Conservation (phyloP, 2,329 filamentous ascomycete genomes). For the Purpureocillium lavendulum region DNA sequence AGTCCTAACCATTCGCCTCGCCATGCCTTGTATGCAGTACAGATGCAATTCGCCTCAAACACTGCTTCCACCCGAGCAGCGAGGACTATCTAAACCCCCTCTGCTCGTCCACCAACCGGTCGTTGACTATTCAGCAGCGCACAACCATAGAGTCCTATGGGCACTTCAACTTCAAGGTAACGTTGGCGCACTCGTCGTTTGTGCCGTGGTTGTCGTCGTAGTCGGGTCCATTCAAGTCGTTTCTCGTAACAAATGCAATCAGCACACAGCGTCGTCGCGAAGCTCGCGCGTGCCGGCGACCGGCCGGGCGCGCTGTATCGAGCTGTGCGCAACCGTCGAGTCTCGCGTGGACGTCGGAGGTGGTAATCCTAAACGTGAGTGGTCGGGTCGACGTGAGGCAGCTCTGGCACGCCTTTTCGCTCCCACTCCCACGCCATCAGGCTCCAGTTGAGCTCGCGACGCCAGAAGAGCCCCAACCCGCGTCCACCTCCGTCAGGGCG, state of each 20-base stretch:
- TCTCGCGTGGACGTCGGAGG: constrained; percentile 28
- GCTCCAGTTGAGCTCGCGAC: constrained; percentile 78
- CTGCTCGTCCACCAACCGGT: constrained; percentile 27
- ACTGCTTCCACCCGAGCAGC: constrained; percentile 18
- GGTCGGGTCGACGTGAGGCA: constrained; percentile 35
- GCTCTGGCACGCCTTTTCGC: constrained; percentile 29
- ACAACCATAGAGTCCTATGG: constrained; percentile 8
- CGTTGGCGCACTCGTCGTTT: not conserved
- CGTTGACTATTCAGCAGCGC: constrained; percentile 12
- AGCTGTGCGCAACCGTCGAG: constrained; percentile 12
- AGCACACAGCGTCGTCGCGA: not conserved
- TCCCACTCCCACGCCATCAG: constrained; percentile 74
- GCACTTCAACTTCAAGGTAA: constrained; percentile 1
- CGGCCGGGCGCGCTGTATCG: no score
- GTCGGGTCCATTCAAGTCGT: not conserved
- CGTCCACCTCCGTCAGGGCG: constrained; percentile 47
- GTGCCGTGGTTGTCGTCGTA: no score
- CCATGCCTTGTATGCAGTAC: constrained; percentile 14
- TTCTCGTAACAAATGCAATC: not conserved
- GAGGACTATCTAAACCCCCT: constrained; percentile 45
- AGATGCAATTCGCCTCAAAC: constrained; percentile 9
- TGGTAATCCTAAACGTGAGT: constrained; percentile 42
- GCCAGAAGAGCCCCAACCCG: constrained; percentile 62
- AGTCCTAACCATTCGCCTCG: constrained; percentile 7
- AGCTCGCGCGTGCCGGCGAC: not conserved